Percentiles rank a stretch among this genome's conserved stretches.
Evolutionary conservation across 2,329 filamentous ascomycete genomes (phyloP).

Genomic region (Ophiostoma novo-ulmi): DNA sequence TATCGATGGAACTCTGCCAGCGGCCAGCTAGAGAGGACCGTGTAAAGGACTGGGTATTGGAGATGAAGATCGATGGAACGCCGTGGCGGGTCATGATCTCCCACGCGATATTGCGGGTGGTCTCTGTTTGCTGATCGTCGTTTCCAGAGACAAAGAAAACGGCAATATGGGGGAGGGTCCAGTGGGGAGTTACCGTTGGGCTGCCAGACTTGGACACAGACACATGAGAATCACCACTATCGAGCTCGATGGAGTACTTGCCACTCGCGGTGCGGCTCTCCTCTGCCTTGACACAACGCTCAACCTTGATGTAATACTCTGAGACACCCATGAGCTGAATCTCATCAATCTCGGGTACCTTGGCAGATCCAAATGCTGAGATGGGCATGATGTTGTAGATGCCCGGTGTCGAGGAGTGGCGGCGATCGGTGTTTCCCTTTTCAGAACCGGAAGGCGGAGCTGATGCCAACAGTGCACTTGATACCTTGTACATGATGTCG

Average conservation of each 20-base stretch:
- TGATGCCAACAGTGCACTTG: constrained; percentile 44
- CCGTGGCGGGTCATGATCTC: constrained; percentile 45
- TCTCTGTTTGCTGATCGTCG: constrained; percentile 37
- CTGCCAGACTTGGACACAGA: constrained; percentile 37
- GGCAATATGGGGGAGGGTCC: constrained; percentile 46
- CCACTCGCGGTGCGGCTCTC: constrained; percentile 30
- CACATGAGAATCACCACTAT: constrained; percentile 37
- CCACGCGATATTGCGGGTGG: constrained; percentile 41
- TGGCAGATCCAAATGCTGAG: constrained; percentile 44
- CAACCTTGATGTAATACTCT: constrained; percentile 47
- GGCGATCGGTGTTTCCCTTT: background rate
- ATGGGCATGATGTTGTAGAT: constrained; percentile 50
- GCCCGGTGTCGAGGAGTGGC: constrained; percentile 17
- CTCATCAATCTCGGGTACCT: constrained; percentile 39
- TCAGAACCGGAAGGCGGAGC: constrained; percentile 26
- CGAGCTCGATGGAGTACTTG: constrained; percentile 39
- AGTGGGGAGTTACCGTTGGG: constrained; percentile 38
- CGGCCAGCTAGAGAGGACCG: constrained; percentile 32
- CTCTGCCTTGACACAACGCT: constrained; percentile 43
- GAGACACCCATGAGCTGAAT: constrained; percentile 50
- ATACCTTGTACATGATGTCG: constrained; percentile 44
- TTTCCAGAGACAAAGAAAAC: constrained; percentile 45
- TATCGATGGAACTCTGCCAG: constrained; percentile 38
- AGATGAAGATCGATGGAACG: constrained; percentile 47
- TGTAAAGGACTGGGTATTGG: constrained; percentile 40